Percentiles rank a stretch among this genome's conserved stretches.
Evolutionary conservation across 2,329 filamentous ascomycete species (phyloP).

Genomic region (Fusarium duplospermum): DNA sequence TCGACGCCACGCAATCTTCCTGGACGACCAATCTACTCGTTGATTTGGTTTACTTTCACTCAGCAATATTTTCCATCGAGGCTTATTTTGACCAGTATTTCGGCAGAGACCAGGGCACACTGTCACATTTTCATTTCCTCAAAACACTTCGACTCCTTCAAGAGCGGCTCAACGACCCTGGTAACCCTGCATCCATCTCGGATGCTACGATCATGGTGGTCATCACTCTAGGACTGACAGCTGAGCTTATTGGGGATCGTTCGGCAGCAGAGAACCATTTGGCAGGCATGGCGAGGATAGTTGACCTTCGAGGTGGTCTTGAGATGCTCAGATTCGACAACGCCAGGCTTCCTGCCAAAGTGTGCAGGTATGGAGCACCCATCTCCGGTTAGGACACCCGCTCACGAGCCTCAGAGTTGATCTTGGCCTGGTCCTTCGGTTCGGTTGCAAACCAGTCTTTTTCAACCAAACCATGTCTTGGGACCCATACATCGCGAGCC

Average conservation of each 20-base stretch:
- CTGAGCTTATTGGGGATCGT: conserved; percentile 27
- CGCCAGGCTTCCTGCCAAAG: conserved; percentile 31
- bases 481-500: conserved; percentile 18
- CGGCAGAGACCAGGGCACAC: neutral
- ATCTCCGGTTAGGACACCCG: too few species aligned
- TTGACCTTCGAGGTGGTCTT: conserved; percentile 30
- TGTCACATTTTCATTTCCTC: conserved; percentile 34
- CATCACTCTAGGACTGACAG: conserved; percentile 17
- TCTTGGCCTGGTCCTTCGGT: conserved; percentile 23
- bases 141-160: conserved; percentile 34
- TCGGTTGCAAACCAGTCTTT: conserved; percentile 23
- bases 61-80: conserved; percentile 25
- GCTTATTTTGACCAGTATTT: conserved; percentile 19
- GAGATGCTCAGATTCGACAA: conserved; percentile 30
- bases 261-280: conserved; percentile 23
- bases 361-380: conserved; percentile 25
- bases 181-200: conserved; percentile 1
- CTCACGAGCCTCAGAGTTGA: conserved; percentile 18
- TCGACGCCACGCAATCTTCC: conserved; percentile 16
- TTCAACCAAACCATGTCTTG: conserved; percentile 25
- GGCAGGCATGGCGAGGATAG: conserved; percentile 31
- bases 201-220: conserved; percentile 38
- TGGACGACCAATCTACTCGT: conserved; percentile 32
- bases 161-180: conserved; percentile 9
- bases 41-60: conserved; percentile 35